Conservation (phyloP, 1,139 yeast species). For the Citeromyces siamensis region DNA sequence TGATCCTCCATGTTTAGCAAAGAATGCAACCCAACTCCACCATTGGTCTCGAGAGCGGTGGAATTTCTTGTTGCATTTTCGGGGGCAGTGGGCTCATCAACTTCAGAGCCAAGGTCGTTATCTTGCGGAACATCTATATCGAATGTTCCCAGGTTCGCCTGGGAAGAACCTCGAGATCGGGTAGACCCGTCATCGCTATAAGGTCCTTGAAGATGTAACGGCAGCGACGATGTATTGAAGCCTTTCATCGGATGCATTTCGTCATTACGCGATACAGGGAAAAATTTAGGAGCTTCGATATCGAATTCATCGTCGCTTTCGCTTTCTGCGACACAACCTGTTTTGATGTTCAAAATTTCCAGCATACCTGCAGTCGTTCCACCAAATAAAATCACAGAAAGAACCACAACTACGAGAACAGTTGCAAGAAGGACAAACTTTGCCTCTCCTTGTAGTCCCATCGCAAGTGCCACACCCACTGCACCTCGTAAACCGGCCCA, state of each 20-base stretch:
- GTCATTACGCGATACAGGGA: conserved; percentile 12
- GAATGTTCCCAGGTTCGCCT: conserved; percentile 4
- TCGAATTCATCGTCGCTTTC: conserved; percentile 94
- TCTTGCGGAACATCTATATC: conserved; percentile 10
- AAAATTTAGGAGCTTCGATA: conserved; percentile 69
- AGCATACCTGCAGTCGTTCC: conserved; percentile 98
- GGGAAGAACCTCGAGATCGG: conserved; percentile 9
- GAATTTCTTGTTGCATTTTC: conserved; percentile 1
- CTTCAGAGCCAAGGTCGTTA: conserved; percentile 13
- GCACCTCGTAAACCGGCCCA: conserved; percentile 99
- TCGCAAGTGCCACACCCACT: conserved; percentile 97
- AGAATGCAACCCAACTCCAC: conserved; percentile 17
- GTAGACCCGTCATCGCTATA: conserved; percentile 14
- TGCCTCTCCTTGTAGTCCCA: conserved; percentile 93
- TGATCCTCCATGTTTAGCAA: conserved; percentile 57
- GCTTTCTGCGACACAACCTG: conserved; percentile 77
- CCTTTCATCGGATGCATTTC: conserved; percentile 22
- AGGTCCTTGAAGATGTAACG: conserved; percentile 3
- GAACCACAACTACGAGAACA: conserved; percentile 88
- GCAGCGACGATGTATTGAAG: conserved; percentile 9
- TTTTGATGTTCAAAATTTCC: conserved; percentile 83
- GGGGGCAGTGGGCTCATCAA: conserved; percentile 16
- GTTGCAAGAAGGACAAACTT: conserved; percentile 87
- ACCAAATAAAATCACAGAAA: conserved; percentile 93
- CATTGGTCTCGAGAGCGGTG: background rate